Evolutionary conservation across 768 basidiomycete species (phyloP), one percentile per base, ranked within the genome.

Genomic region (Boletus vinaceobasis): DNA sequence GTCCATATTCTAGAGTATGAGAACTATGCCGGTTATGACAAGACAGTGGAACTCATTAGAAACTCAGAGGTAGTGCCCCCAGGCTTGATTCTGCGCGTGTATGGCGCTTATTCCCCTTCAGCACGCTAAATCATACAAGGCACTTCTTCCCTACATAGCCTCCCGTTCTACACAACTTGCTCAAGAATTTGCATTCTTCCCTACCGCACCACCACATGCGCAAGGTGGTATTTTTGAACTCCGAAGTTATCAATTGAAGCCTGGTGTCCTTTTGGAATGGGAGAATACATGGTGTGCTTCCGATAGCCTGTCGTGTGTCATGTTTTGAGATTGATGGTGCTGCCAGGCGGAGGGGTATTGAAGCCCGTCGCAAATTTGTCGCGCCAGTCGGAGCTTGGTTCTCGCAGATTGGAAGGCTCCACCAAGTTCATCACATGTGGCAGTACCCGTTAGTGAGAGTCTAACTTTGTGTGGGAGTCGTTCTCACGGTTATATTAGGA

Each of bases 351-450:
- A 81, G 79, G 67, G 97, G 97, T 10, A 90, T 99, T 45, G 96
- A 98, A 66, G 97, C 97, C 11, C 85, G 97, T 48, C 80, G 87
- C 57, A 85, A 88, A 69, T 89, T 89, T 65, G 87, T 96, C 51
- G 82, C 83, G 53, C 95, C 90, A 42, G 82, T 91, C 13, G 93
- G 90, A 29, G 89, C 90, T n/a, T 93, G 91, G 90, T 95, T 91
- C 73, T 88, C 89, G 52, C 91, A 93, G 70, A 78, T 91, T 44
- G 91, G 91, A 48, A 80, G 87, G 45, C 76, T 92, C 50, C 88
- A 92, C 66, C 82, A 91, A 60, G 96, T 97, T 8, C 90, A 98
- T 68, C 96, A 98, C 73, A 82, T 98, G 74, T 98, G 96, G 96
- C 95, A 98, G 73, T 96, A 96, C 69, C 86, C 86, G 91, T 93